Evolutionary conservation across 164 flowering plant genomes (phyloP).

Genomic region (Magnolia changhungtana): DNA sequence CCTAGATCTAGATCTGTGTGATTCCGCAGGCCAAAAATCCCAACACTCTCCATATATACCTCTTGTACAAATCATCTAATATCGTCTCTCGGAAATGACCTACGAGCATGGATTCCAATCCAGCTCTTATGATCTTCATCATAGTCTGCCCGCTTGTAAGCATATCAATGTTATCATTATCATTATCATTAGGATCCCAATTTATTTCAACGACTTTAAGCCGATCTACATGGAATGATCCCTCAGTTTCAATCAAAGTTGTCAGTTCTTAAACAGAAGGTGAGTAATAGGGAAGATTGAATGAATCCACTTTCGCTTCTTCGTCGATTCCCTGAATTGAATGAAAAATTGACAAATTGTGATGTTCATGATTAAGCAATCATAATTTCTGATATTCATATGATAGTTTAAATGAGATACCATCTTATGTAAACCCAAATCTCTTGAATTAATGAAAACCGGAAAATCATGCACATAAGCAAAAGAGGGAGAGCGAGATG

Average conservation of each 20-base stretch:
- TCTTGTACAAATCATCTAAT: constrained; percentile 40
- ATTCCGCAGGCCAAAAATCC: no score
- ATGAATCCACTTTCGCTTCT: constrained; percentile 41
- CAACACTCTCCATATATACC: no score
- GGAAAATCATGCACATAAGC: no score
- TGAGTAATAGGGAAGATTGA: constrained; percentile 47
- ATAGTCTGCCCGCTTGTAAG: constrained; percentile 23
- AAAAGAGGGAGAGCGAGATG: no score
- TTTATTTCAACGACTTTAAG: constrained; percentile 28
- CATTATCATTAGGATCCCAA: constrained; percentile 36
- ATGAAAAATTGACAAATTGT: no score
- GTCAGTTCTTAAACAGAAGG: constrained; percentile 39
- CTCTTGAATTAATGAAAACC: no score
- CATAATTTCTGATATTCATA: no score
- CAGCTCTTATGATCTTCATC: constrained; percentile 41
- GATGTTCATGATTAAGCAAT: no score
- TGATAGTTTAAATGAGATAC: no score
- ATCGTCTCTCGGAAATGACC: constrained; percentile 36
- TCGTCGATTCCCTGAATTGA: constrained; percentile 37
- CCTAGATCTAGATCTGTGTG: no score
- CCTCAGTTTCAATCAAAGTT: constrained; percentile 30
- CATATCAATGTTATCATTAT: neutral
- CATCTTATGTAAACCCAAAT: no score
- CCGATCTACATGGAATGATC: constrained; percentile 36
- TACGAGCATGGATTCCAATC: constrained; percentile 47